phyloP scores from a whole-genome alignment of 2,329 filamentous ascomycete species.

The Aureobasidium namibiae region DNA sequence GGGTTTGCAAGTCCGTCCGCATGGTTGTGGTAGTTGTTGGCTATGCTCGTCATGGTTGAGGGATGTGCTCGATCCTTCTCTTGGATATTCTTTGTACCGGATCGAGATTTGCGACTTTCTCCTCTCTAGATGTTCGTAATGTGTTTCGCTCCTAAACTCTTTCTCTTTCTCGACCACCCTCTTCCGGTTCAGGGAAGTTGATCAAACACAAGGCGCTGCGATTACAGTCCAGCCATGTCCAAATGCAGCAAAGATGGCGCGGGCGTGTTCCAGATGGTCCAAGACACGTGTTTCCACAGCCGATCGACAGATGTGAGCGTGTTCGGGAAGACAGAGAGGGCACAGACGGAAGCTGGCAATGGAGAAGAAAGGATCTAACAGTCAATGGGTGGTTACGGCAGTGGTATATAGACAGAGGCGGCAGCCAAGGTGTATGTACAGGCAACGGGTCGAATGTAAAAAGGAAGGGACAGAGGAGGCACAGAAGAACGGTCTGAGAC shows the following conservation, averaged over 20 bases:
- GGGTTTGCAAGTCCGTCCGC: neutral
- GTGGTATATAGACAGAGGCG: neutral
- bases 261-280: neutral
- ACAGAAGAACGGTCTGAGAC: neutral
- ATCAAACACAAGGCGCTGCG: neutral
- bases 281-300: too few relatives aligned
- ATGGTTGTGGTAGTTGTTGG: neutral
- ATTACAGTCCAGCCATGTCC: constrained; percentile 1
- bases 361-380: neutral
- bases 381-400: neutral
- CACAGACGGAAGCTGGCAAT: neutral
- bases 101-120: neutral
- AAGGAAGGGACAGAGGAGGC: neutral
- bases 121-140: neutral
- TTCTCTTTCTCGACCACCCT: neutral
- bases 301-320: neutral
- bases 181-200: neutral
- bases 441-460: neutral
- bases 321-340: neutral
- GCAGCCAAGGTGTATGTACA: neutral
- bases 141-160: neutral
- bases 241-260: neutral
- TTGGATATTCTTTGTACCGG: neutral
- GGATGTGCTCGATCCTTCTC: neutral
- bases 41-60: constrained; percentile 8